These are phyloP conservation scores for Neocucurbitaria cava DNA, from an alignment of 2,329 filamentous ascomycete species.

Conservation along the genomic window DNA sequence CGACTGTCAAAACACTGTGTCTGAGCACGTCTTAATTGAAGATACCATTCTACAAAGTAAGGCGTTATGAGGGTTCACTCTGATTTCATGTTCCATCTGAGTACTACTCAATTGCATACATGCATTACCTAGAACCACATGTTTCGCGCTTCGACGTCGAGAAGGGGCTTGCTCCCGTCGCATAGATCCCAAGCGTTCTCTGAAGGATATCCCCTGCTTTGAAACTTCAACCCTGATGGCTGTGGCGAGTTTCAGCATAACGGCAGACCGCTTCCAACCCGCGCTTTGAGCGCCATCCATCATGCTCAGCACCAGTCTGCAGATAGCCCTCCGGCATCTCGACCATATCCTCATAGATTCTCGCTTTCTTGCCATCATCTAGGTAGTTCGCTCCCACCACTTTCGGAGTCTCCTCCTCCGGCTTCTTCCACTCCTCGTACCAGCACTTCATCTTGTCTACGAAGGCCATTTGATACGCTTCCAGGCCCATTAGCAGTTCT, in stretches of 20 bases:
- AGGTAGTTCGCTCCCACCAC: conserved; percentile 10
- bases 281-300: conserved; percentile 17
- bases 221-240: no score
- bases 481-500: not conserved
- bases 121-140: no score
- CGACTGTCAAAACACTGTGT: no score
- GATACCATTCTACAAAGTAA: no score
- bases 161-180: no score
- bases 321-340: conserved; percentile 6
- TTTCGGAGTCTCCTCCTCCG: not conserved
- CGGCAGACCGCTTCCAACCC: conserved; percentile 15
- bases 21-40: no score
- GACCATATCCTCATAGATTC: conserved; percentile 18
- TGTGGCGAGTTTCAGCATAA: conserved; percentile 4
- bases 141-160: no score
- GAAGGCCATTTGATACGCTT: not conserved
- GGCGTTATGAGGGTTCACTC: no score
- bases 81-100: no score
- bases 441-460: conserved; percentile 9
- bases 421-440: conserved; percentile 22
- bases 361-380: conserved; percentile 2
- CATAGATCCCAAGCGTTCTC: no score
- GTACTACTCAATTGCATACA: no score
- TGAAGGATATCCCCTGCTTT: no score
- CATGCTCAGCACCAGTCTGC: conserved; percentile 21